Conservation (phyloP, 352 stramenopile genomes). For the Phytopythium aichiense region DNA sequence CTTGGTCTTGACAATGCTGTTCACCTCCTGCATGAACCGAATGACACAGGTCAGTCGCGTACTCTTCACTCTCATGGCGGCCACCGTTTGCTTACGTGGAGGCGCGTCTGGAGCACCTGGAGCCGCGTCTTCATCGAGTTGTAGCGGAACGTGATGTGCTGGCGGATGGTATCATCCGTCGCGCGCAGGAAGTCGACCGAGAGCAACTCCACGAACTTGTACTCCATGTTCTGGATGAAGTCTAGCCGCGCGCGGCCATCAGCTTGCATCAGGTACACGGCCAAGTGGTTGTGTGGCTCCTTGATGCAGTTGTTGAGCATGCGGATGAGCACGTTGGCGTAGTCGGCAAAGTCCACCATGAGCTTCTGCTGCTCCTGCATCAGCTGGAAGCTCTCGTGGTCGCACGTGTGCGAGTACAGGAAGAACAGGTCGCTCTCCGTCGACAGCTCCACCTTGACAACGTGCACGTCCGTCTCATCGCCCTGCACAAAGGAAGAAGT, state of each 20-base stretch:
- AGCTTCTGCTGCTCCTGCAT: constrained; percentile 95
- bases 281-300: constrained; percentile 92
- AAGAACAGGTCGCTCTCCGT: constrained; percentile 94
- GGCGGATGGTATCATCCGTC: constrained; percentile 85
- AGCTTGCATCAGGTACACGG: constrained; percentile 91
- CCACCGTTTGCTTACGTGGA: constrained; percentile 55
- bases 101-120: constrained; percentile 86
- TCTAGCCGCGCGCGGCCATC: constrained; percentile 90
- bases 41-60: background rate
- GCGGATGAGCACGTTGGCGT: constrained; percentile 91
- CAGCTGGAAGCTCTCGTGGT: constrained; percentile 80
- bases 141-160: constrained; percentile 93
- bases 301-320: constrained; percentile 97
- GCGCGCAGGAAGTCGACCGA: constrained; percentile 90
- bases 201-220: constrained; percentile 95
- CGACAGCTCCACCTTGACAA: constrained; percentile 88
- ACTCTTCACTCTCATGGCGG: background rate
- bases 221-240: constrained; percentile 97
- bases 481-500: constrained; percentile 29
- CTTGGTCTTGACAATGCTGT: constrained; percentile 94
- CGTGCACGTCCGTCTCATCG: constrained; percentile 78
- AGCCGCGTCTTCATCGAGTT: constrained; percentile 93
- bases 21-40: constrained; percentile 67
- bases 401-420: constrained; percentile 89
- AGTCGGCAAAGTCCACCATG: constrained; percentile 94